phyloP scores from a whole-genome alignment of 139 green algal genomes.

The Cymbomonas tetramitiformis region DNA sequence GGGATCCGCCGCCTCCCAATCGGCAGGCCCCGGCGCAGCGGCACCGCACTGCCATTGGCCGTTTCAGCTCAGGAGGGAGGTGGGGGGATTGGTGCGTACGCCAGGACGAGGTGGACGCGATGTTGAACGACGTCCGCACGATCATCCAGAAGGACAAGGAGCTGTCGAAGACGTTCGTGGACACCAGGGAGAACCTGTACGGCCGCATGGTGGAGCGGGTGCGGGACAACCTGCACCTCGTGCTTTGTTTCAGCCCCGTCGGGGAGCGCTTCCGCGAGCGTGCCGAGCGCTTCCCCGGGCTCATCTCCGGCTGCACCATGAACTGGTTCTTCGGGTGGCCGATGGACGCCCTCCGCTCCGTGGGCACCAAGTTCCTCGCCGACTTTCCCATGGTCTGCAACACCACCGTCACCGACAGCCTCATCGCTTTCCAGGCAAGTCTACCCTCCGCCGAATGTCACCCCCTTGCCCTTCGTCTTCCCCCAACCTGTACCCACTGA shows the following conservation, averaged over 20 bases:
- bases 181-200: conserved; percentile 58
- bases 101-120: too few relatives aligned
- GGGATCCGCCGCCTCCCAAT: too few relatives aligned
- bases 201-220: conserved; percentile 52
- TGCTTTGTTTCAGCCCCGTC: conserved; percentile 62
- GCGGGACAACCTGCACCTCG: conserved; percentile 63
- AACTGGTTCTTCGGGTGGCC: conserved; percentile 82
- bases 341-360: conserved; percentile 52
- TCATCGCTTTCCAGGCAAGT: too few relatives aligned
- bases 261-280: conserved; percentile 52
- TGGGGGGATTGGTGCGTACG: too few relatives aligned
- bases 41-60: too few relatives aligned
- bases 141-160: conserved; percentile 34
- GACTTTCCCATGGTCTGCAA: conserved; percentile 39
- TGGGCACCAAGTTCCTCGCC: conserved; percentile 56
- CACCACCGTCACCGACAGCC: too few relatives aligned
- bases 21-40: too few relatives aligned
- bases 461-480: too few relatives aligned
- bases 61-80: too few relatives aligned
- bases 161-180: conserved; percentile 27
- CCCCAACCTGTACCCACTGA: too few relatives aligned
- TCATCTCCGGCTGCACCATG: conserved; percentile 77
- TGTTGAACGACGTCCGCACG: conserved; percentile 53
- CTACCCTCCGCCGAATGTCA: too few relatives aligned
- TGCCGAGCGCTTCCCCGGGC: conserved; percentile 69